phyloP scores from a whole-genome alignment of 108 stramenopile genomes.

The Aurantiochytrium sp. region DNA sequence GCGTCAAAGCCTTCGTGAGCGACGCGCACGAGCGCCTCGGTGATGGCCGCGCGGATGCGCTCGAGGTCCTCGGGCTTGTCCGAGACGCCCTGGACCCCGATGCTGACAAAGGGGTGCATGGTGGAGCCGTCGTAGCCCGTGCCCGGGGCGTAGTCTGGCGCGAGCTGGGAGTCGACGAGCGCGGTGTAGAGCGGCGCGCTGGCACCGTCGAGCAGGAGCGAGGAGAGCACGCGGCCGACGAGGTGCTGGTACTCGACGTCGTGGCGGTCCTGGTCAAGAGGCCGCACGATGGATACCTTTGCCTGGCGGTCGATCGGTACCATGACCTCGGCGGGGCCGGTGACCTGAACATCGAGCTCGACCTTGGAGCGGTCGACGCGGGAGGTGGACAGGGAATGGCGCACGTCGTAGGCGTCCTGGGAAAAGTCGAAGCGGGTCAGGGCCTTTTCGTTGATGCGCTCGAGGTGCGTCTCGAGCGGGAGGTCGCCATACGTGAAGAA shows the following conservation, averaged over 20 bases:
- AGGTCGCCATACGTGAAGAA: constrained; percentile 96
- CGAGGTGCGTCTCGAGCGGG: constrained; percentile 74
- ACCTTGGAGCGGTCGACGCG: constrained; percentile 67
- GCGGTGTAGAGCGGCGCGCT: constrained; percentile 91
- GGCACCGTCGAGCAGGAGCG: constrained; percentile 67
- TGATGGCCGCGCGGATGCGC: constrained; percentile 73
- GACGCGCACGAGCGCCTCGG: constrained; percentile 70
- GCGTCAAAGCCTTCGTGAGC: constrained; percentile 80
- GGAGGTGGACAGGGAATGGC: constrained; percentile 44
- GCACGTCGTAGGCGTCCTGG: constrained; percentile 73
- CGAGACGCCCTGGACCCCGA: constrained; percentile 45
- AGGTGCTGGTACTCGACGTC: neutral
- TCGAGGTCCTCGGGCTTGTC: constrained; percentile 69
- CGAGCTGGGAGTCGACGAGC: constrained; percentile 43
- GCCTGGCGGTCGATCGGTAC: neutral
- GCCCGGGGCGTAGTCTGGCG: neutral
- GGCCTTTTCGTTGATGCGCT: constrained; percentile 80
- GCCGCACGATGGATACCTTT: neutral
- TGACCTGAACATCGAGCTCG: constrained; percentile 55
- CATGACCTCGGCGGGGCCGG: neutral
- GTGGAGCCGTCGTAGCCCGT: neutral
- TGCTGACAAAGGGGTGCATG: neutral
- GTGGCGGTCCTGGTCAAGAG: neutral
- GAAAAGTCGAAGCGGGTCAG: neutral
- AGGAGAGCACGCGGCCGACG: neutral